Base-by-base conservation (phyloP, 164 flowering plant genomes). In the Santalum album region DNA sequence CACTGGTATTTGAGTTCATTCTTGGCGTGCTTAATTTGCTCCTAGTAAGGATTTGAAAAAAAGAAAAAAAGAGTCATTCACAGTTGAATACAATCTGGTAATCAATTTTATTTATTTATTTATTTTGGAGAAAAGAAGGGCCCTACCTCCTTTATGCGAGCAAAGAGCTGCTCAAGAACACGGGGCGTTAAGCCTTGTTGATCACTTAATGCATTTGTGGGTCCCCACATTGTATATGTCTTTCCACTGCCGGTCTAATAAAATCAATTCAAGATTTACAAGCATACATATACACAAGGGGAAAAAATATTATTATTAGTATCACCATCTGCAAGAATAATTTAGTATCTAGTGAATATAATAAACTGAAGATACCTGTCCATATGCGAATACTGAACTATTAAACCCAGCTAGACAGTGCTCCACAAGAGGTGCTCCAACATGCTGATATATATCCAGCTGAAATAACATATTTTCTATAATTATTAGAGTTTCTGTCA, bases 161-260 rank as follows among this genome's bases (percentile, higher is more conserved):
- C 68, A 75, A 92, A 89, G 26, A 92, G 88, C 24, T 57, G 62
- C 63, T 80, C 82, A 53, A 89, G 82, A 52, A 92, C 91, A 16
- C 97, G 97, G 2, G 99, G 97, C 6, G 97, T 90, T 56, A 94
- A 72, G 12, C 99, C 99, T 61, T 79, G 86, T 53, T 82, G 79
- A 49, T 75, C 75, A 51, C 69, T 70, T 0, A 65, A 53, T 18
- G 61, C 32, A 53, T 74, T 85, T 64, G 96, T 69, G n/a, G 99
- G 95, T 64, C 99, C 97, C 96, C 90, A 89, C 78, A 94, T 89
- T 0, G 99, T 94, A 51, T 82, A 92, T 0, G 99, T 94, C 69
- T 94, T 94, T 26, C 99, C 99, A 51, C 97, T 94, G 14, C 99
- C 97, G 19, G 99, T 92, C 99, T 89, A 49, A 60, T 50, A 14